Evolutionary conservation across 106 monocot genomes (phyloP), one percentile per base, ranked within the genome.

Genomic region (Platanthera guangdongensis): DNA sequence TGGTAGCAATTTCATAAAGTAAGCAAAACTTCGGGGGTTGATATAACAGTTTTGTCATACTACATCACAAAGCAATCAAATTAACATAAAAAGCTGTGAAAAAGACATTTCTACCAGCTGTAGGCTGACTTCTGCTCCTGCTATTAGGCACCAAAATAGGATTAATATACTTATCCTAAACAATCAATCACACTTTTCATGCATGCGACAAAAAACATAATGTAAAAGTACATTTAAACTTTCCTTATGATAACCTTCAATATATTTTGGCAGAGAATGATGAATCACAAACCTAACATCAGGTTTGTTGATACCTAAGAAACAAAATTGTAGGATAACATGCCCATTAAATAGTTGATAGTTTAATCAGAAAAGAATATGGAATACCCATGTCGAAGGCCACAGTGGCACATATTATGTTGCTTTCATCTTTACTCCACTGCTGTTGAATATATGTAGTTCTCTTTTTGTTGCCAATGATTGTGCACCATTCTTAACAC

Each of bases 221-320:
- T 22, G 63, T 22, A 47, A 69, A 8, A 16, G 50, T 47, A 52
- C n/a, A 48, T 48, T 9, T 57, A 21, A 73, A 50, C 50, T 78
- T 75, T 92, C 97, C 89, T 99, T 94, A 85, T 94, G 94, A 76
- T 99, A 99, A 11, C 97, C 97, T 87, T 99, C 97, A 73, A 99
- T 99, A 62, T 94, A 99, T 73, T 99, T 99, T 63, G 97, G 97
- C 77, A 99, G 81, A 53, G 97, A 99, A 75, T 99, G 94, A 87
- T 99, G 97, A 83, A 99, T 92, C 63, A 99, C 97, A 75, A 99
- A 99, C n/a, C 97, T 91, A 54, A 99, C 97, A 88, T 99, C 97
- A 82, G 97, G 94, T 80, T 99, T 99, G 79, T 99, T 99, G 75
- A 99, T 99, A 83, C 97, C 97, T 99, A 78, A 76, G 83, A 81